These are phyloP conservation scores for Yamadazyma atlantica DNA, from an alignment of 1,139 yeast species.

Conservation along the genomic window DNA sequence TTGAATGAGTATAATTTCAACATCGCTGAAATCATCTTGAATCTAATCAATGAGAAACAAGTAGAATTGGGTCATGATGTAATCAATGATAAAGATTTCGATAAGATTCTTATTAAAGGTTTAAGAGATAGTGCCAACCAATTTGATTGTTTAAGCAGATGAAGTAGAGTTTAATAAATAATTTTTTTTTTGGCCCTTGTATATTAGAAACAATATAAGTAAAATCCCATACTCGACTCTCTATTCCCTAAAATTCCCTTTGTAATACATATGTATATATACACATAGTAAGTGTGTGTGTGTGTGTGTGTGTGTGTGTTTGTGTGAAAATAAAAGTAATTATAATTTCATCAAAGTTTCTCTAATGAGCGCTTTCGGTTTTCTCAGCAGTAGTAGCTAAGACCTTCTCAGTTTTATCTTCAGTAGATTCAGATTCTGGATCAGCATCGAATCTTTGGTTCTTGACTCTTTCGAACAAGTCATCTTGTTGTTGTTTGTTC, in stretches of 20 bases:
- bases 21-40: constrained; percentile 33
- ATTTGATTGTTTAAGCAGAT: constrained; percentile 23
- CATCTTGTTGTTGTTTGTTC: constrained; percentile 50
- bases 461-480: constrained; percentile 48
- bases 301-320: constrained; percentile 2
- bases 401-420: constrained; percentile 16
- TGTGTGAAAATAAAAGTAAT: neutral
- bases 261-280: neutral
- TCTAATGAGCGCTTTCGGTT: constrained; percentile 7
- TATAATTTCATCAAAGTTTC: neutral
- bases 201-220: constrained; percentile 2
- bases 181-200: neutral
- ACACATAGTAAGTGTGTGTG: neutral
- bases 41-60: constrained; percentile 30
- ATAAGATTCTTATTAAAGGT: constrained; percentile 27
- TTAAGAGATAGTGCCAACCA: constrained; percentile 35
- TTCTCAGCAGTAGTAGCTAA: constrained; percentile 3
- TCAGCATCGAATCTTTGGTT: constrained; percentile 18
- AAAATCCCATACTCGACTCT: constrained; percentile 3
- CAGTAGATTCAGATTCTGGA: constrained; percentile 21
- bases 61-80: constrained; percentile 13
- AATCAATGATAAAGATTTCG: constrained; percentile 23
- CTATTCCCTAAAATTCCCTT: constrained; percentile 6
- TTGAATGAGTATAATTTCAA: constrained; percentile 39
- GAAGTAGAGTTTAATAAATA: neutral